Percentiles rank a stretch among this genome's conserved stretches.
Conservation (phyloP, 345 rosid species). For the Citrus unshiu region DNA sequence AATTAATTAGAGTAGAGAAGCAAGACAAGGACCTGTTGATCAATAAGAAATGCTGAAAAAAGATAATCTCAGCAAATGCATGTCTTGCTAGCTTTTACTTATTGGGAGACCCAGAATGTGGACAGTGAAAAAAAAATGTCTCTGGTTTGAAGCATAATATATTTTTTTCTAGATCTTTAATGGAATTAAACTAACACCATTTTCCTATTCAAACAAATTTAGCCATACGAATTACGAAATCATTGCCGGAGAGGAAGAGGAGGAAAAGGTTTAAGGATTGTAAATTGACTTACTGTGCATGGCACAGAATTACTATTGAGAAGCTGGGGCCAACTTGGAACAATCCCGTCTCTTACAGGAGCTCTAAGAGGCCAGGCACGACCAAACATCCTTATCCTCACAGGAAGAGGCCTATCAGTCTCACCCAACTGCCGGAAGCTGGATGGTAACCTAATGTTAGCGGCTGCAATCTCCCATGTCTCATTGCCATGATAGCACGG, state of each 20-base stretch:
- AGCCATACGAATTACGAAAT: not conserved
- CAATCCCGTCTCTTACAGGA: slow-evolving; percentile 71
- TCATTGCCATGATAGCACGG: slow-evolving; percentile 61
- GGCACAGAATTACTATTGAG: slow-evolving; percentile 34
- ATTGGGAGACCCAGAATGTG: not conserved
- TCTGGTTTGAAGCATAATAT: not conserved
- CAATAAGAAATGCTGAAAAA: not conserved
- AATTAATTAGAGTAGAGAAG: not conserved
- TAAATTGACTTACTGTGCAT: slow-evolving; percentile 57
- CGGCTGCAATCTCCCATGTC: slow-evolving; percentile 8
- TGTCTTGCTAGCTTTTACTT: not conserved
- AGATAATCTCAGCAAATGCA: not conserved
- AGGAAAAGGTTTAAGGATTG: not conserved
- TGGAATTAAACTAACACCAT: not conserved
- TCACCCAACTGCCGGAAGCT: slow-evolving; percentile 59
- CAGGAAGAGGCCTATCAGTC: slow-evolving; percentile 63
- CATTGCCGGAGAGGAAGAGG: not conserved
- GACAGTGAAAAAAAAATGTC: too few species aligned
- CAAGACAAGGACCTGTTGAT: not conserved
- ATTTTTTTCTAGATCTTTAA: not conserved
- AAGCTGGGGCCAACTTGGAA: slow-evolving; percentile 89
- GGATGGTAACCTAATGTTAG: slow-evolving; percentile 48
- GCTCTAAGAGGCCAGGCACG: slow-evolving; percentile 91
- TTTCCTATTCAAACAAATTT: not conserved
- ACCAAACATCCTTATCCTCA: slow-evolving; percentile 80